Base-by-base conservation (phyloP, 352 stramenopile species). In the Phytophthora sp. region DNA sequence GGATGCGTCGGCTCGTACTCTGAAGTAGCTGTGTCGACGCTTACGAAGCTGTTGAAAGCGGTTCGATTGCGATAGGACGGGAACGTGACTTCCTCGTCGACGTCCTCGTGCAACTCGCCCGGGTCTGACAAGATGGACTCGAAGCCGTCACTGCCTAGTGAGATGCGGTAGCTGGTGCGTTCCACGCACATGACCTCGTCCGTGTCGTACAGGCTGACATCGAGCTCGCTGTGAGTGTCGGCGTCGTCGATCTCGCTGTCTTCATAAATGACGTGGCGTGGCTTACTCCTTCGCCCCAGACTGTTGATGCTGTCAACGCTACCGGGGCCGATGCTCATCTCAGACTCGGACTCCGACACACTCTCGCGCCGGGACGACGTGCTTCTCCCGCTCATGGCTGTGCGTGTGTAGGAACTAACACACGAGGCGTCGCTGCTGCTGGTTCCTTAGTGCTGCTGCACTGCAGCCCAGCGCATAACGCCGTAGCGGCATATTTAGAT, bases 171-270 rank as follows among this genome's bases (percentile, higher is more conserved):
- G 56, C 56, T 64, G 38, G 31, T 64, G 30, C 61, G 38, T 36
- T 64, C 51, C 16, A 46, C 31, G 27, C 66, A 47, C 47, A 21
- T 35, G n/a, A 72, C 44, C 46, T 87, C 76, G 21, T 91, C 79
- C 16, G 63, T 79, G 44, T 91, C 79, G 65, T 89, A 89, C 3
- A 88, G 60, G 52, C 84, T 80, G 20, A 88, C 55, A 38, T 90
- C 80, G 26, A 89, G 72, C 49, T 91, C 81, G 38, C 79, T 86
- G 50, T 84, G 66, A 1, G 57, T 56, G 49, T 81, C 79, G 52
- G 67, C 65, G 35, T 82, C 69, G 36, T 73, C 61, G 33, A 62
- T 30, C 39, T 73, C 65, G 26, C 65, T 65, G 35, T 45, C 58
- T 44, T 73, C 66, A 49, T 66, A 73, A 51, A 73, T 73, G 20